Conservation (phyloP, 495 filamentous ascomycete species). For the Talaromyces thailandensis region DNA sequence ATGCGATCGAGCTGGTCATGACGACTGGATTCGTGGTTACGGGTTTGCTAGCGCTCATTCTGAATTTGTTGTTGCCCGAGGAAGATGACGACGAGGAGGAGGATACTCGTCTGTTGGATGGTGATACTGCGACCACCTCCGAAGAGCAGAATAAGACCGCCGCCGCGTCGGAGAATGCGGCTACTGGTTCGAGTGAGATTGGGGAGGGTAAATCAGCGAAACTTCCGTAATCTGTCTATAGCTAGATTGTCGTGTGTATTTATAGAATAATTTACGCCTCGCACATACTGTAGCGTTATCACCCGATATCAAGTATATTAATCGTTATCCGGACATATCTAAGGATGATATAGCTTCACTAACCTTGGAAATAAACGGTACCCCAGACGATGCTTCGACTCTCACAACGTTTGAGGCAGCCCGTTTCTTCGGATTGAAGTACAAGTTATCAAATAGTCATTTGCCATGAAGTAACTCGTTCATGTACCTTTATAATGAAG, state of each 20-base stretch:
- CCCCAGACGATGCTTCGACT: no score
- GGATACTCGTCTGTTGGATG: constrained; percentile 1
- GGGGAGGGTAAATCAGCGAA: neutral
- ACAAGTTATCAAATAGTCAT: no score
- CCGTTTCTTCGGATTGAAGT: no score
- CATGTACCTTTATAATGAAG: no score
- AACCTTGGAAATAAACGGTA: no score
- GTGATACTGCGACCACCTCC: constrained; percentile 10
- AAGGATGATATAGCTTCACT: neutral
- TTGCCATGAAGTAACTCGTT: no score
- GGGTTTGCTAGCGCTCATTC: constrained; percentile 57
- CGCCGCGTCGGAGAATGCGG: neutral
- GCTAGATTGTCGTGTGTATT: neutral
- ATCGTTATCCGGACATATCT: neutral
- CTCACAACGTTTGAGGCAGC: neutral
- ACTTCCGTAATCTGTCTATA: neutral
- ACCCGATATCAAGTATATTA: neutral
- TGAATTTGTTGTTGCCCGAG: constrained; percentile 66
- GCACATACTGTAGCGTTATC: neutral
- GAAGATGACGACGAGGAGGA: constrained; percentile 54
- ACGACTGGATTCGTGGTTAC: constrained; percentile 60
- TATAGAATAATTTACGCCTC: neutral
- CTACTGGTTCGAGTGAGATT: neutral
- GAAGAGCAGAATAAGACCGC: constrained; percentile 13
- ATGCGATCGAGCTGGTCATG: constrained; percentile 75